Percentiles rank a stretch among this genome's conserved stretches.
Conservation (phyloP, 768 basidiomycete species). For the Xerocomellus intermedius region DNA sequence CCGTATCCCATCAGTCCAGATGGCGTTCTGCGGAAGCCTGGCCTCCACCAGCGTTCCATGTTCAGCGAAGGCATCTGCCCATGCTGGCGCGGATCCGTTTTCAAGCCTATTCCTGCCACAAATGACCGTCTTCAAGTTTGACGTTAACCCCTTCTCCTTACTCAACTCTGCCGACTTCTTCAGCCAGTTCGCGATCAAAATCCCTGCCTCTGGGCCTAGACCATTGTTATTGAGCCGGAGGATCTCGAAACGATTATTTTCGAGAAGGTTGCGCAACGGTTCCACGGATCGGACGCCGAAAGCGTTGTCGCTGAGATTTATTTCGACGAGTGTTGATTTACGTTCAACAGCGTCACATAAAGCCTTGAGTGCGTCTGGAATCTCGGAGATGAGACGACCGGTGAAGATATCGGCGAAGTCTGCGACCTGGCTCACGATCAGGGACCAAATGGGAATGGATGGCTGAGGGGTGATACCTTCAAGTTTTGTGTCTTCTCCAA, state of each 20-base stretch:
- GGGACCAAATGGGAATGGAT: background rate
- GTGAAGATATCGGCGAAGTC: constrained; percentile 99
- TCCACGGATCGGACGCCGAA: constrained; percentile 95
- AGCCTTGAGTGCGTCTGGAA: constrained; percentile 83
- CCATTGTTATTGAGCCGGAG: constrained; percentile 97
- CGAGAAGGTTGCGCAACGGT: constrained; percentile 88
- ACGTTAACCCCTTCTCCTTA: constrained; percentile 61
- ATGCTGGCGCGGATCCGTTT: constrained; percentile 77
- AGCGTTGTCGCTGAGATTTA: constrained; percentile 94
- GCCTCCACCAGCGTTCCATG: constrained; percentile 83
- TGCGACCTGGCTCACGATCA: constrained; percentile 62
- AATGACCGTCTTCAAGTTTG: constrained; percentile 75
- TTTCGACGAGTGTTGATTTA: constrained; percentile 77
- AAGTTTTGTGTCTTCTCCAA: constrained; percentile 64
- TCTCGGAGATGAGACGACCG: constrained; percentile 92
- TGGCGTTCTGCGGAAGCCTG: constrained; percentile 97
- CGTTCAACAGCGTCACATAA: constrained; percentile 85
- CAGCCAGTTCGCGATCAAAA: constrained; percentile 81
- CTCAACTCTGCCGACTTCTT: constrained; percentile 69
- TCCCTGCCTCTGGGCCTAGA: constrained; percentile 86
- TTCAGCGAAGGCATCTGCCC: constrained; percentile 86
- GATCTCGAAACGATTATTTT: constrained; percentile 72
- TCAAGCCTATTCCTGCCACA: constrained; percentile 97
- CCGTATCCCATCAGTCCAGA: constrained; percentile 86
- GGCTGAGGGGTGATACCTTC: constrained; percentile 47